A percentile compares a stretch with the other conserved stretches of the same genome.
Evolutionary conservation across 1,284 basidiomycete genomes (phyloP).

Genomic region (Uromyces viciae-fabae): DNA sequence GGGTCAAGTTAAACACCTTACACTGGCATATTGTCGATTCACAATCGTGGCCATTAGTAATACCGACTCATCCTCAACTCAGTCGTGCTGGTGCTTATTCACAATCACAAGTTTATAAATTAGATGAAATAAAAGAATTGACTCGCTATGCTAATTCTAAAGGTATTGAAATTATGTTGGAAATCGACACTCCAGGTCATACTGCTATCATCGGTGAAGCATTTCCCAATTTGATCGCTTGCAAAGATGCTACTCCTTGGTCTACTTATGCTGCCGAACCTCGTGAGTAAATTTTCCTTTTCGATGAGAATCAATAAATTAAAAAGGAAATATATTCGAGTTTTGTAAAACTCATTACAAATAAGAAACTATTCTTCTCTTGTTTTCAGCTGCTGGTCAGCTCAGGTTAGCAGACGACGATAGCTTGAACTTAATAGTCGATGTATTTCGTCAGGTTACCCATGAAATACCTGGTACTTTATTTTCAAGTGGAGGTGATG

Average conservation of each 20-base stretch:
- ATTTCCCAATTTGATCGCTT: constrained; percentile 71
- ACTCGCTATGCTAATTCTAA: constrained; percentile 68
- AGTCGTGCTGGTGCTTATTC: constrained; percentile 69
- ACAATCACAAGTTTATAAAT: constrained; percentile 62
- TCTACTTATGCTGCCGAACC: constrained; percentile 62
- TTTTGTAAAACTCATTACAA: neutral
- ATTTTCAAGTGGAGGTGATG: constrained; percentile 78
- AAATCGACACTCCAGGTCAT: constrained; percentile 74
- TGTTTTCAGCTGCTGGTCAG: constrained; percentile 75
- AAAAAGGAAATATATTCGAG: neutral
- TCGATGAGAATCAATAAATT: too few species aligned
- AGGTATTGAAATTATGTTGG: constrained; percentile 72
- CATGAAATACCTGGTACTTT: constrained; percentile 62
- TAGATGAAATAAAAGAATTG: constrained; percentile 64
- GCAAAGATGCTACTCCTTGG: constrained; percentile 66
- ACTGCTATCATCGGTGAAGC: constrained; percentile 66
- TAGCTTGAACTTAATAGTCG: constrained; percentile 59
- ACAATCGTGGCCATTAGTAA: constrained; percentile 57
- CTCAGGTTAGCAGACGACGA: constrained; percentile 64
- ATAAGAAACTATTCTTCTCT: constrained; percentile 29
- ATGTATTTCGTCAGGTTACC: constrained; percentile 58
- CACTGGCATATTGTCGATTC: constrained; percentile 53
- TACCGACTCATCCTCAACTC: constrained; percentile 65
- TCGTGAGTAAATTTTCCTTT: neutral
- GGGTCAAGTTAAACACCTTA: constrained; percentile 66